Evolutionary conservation across 768 basidiomycete species (phyloP), one percentile per base, ranked within the genome.

Genomic region (Suillus subalutaceus): DNA sequence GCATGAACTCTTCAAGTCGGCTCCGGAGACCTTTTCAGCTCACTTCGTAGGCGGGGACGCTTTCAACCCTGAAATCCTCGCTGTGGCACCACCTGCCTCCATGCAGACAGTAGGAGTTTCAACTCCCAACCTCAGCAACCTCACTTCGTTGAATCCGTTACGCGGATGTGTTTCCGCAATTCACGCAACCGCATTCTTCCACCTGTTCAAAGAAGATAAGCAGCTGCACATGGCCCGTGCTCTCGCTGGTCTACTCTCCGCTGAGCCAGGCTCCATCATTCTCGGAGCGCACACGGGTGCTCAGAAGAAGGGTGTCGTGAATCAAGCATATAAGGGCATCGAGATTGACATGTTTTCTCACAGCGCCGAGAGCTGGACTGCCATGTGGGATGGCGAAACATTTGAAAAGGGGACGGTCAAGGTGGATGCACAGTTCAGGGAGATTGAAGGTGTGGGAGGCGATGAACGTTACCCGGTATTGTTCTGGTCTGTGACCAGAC

Each of bases 1-100:
- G 1, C 87, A 89, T 69, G 79, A 84, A 46, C 75, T 90, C 16
- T 90, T 88, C 79, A 81, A 72, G 61, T 80, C 83, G 4, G 84
- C 82, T 0, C 80, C 83, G 0, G 79, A 82, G 35, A 78, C 81
- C 0, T 89, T 85, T 73, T 84, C 85, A 1, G 84, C 80, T 0
- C 73, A 78, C 0, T 89, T 89, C 71, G 63, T 89, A 20, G 72
- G 79, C 6, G 88, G 88, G 1, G 83, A 90, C 68, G 78, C 76
- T 0, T 83, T 89, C 58, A 81, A 87, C 66, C 72, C 79, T 7
- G 67, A 67, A 0, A 73, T 83, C 43, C 79, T 88, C 35, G 65
- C 67, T 4, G 75, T 79, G 6, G 70, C 70, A 1, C 70, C 77
- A 2, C 74, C 77, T 62, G 62, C 40, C 71, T 70, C 73, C 62